Percentiles rank a stretch among this genome's conserved stretches.
These are phyloP conservation scores for Brassica hybrid DNA, from an alignment of 441 rosid genomes.

Conservation along the genomic window DNA sequence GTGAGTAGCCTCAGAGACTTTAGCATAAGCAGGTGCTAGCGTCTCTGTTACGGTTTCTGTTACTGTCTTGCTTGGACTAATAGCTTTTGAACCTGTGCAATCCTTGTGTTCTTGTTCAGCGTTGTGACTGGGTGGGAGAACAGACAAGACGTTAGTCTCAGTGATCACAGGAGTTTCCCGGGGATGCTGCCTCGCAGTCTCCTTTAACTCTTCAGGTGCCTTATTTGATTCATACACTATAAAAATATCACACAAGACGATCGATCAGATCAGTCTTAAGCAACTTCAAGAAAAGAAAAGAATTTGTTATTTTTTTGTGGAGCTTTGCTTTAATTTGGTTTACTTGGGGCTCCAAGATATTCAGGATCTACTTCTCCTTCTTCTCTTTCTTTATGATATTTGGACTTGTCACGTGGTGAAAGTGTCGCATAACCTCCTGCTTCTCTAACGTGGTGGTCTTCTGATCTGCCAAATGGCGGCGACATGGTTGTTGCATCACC, in stretches of 20 bases:
- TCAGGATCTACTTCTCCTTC: constrained; percentile 49
- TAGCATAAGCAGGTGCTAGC: constrained; percentile 57
- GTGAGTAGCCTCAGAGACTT: constrained; percentile 52
- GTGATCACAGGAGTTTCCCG: constrained; percentile 56
- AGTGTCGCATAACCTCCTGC: constrained; percentile 41
- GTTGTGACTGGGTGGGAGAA: constrained; percentile 36
- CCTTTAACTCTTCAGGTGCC: constrained; percentile 67
- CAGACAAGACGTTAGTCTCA: constrained; percentile 54
- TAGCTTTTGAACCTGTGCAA: constrained; percentile 34
- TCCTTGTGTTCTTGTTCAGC: constrained; percentile 30
- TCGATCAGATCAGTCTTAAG: background rate
- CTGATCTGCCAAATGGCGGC: constrained; percentile 37
- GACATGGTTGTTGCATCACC: constrained; percentile 42
- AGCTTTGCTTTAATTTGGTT: background rate
- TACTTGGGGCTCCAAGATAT: constrained; percentile 74
- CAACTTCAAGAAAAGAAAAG: background rate
- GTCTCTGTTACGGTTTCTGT: constrained; percentile 48
- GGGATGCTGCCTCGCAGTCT: constrained; percentile 68
- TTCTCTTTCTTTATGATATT: constrained; percentile 41
- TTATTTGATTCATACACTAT: constrained; percentile 89
- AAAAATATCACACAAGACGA: constrained; percentile 22
- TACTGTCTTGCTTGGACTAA: constrained; percentile 45
- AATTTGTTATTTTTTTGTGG: background rate
- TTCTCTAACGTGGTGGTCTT: constrained; percentile 40
- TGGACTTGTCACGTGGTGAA: constrained; percentile 44